Base-by-base conservation (phyloP, 2,329 filamentous ascomycete genomes). In the Microcyclospora pomicola region DNA sequence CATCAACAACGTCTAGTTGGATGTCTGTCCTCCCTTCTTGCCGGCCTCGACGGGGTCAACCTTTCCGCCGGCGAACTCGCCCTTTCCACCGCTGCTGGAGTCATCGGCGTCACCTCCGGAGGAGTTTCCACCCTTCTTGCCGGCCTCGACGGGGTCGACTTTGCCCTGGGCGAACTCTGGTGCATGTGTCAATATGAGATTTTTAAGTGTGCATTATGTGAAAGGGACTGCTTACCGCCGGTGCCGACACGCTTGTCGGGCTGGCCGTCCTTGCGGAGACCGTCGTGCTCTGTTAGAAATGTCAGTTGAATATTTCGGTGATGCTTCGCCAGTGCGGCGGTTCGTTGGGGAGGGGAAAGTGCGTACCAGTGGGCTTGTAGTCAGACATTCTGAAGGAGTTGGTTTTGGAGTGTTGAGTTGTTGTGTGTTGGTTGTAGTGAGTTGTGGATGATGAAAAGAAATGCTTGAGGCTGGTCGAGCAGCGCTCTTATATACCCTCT, bases 1-100 rank as follows among this genome's bases (percentile, higher is more conserved):
- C 19, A 24, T 24, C 19, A 24, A 7, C 19, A 24, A 24, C 19
- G 7, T 24, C 19, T 24, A 24, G 19, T 24, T 24, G 19, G 19
- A 24, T 7, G 48, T 44, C 33, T 57, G 34, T 16, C 61, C 60
- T 31, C 60, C 61, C 46, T 62, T 46, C 49, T 58, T 56, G 27
- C 61, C 61, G 38, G 61, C 61, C 46, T 63, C 53, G 31, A 51
- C 46, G 16, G 61, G 61, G 42, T 64, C 60, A 16, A 64, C 60
- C 42, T 63, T 59, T 42, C 61, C 60, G n/a, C 59, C 54, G 37
- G 60, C 61, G 38, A 64, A 64, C 46, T 61, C 54, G 30, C 49
- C 49, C 36, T 46, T 48, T 31, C 47, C 42, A 9, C 47, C 47
- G 36, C 41, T 39, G 40, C 35, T 36, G 34, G 34, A 32, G n/a